Percentiles rank a stretch among this genome's conserved stretches.
Conservation (phyloP, 139 green algal species). For the Yamagishiella unicocca region DNA sequence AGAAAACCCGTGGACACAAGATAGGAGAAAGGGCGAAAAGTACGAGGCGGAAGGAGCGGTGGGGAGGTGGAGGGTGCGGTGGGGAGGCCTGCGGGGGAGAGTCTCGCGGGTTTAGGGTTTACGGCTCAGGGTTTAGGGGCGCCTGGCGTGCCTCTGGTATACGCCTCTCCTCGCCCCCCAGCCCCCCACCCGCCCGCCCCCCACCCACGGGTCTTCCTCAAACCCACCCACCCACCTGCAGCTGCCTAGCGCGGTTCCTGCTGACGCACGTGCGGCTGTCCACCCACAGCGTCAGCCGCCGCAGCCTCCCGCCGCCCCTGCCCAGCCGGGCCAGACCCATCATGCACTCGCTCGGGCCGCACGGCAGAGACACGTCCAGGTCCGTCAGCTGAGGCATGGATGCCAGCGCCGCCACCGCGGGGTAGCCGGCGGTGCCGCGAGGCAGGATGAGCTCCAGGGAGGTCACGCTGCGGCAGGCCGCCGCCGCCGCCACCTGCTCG, state of each 20-base stretch:
- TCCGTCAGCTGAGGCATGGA: background rate
- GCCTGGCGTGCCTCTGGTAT: background rate
- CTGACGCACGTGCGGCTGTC: conserved; percentile 29
- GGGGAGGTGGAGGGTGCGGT: too few relatives aligned
- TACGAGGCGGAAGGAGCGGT: background rate
- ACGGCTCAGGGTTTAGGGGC: too few relatives aligned
- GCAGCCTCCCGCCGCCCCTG: background rate
- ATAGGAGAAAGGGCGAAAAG: background rate
- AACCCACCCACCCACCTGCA: conserved; percentile 29
- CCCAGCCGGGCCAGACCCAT: conserved; percentile 37
- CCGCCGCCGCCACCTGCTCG: conserved; percentile 34
- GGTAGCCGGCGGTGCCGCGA: background rate
- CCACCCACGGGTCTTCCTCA: background rate
- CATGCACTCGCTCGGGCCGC: conserved; percentile 31
- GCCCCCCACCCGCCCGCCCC: background rate
- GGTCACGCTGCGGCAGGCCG: conserved; percentile 4
- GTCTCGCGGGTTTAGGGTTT: too few relatives aligned
- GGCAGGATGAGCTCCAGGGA: conserved; percentile 40
- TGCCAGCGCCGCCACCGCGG: background rate
- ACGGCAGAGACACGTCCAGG: conserved; percentile 39
- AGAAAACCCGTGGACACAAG: too few relatives aligned
- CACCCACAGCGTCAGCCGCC: conserved; percentile 45
- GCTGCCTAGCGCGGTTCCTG: conserved; percentile 3
- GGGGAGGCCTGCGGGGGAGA: too few relatives aligned
- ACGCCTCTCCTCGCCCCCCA: background rate